Conservation (phyloP, 371 early-diverging fungal genomes). For the Mucor velutinosus region DNA sequence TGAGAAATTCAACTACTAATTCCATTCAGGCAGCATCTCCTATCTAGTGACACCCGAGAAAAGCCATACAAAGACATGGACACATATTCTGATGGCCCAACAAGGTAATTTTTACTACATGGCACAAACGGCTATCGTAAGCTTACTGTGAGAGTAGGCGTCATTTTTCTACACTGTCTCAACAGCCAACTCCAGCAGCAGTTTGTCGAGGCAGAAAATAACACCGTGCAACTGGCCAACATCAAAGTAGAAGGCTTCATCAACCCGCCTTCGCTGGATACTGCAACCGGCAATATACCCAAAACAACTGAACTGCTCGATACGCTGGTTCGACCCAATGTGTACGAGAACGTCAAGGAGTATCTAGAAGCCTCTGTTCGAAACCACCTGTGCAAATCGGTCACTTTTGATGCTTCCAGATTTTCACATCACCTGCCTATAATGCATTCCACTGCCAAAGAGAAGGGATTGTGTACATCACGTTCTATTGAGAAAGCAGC, state of each 20-base stretch:
- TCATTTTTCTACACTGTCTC: constrained; percentile 27
- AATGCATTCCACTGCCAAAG: constrained; percentile 5
- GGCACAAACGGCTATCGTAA: background rate
- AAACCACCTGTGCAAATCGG: constrained; percentile 10
- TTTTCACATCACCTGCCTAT: constrained; percentile 25
- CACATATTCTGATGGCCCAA: constrained; percentile 36
- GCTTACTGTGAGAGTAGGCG: background rate
- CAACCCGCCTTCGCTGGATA: background rate
- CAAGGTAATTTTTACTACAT: constrained; percentile 21
- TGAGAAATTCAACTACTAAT: background rate
- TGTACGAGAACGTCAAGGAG: constrained; percentile 13
- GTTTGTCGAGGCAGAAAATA: constrained; percentile 11
- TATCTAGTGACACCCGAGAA: constrained; percentile 30
- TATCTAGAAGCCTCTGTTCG: background rate
- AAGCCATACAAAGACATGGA: constrained; percentile 13
- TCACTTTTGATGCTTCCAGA: constrained; percentile 15
- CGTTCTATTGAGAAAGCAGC: constrained; percentile 29
- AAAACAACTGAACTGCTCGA: constrained; percentile 23
- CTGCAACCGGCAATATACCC: background rate
- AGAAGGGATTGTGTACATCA: constrained; percentile 16
- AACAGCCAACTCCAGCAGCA: constrained; percentile 22
- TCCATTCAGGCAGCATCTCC: constrained; percentile 30
- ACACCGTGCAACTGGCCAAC: background rate
- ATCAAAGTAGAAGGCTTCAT: constrained; percentile 16
- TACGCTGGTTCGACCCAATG: constrained; percentile 19